Evolutionary conservation across 2,329 filamentous ascomycete species (phyloP).

Genomic region (Nannizziopsis arthrosporioides): DNA sequence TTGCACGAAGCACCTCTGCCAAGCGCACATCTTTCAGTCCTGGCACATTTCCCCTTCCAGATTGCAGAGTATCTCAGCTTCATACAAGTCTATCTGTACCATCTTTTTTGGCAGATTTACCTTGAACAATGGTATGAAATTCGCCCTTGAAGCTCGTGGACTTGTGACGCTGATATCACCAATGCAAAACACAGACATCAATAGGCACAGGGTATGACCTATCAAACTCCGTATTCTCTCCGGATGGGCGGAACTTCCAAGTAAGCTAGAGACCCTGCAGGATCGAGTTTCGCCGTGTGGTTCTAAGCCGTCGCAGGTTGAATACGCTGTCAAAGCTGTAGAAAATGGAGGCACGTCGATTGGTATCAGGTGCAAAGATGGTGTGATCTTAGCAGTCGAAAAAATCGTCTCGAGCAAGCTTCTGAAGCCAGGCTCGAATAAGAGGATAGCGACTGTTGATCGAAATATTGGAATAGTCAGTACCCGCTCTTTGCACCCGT

Average conservation of each 20-base stretch:
- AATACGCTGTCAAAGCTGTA: constrained; percentile 97
- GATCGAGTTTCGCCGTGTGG: background rate
- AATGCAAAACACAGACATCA: constrained; percentile 59
- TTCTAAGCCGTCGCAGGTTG: constrained; percentile 41
- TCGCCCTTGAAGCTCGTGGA: background rate
- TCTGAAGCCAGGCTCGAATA: constrained; percentile 88
- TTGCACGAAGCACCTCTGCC: no score
- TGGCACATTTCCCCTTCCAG: no score
- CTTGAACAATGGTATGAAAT: constrained; percentile 6
- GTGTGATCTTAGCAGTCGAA: constrained; percentile 89
- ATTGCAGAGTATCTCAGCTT: no score
- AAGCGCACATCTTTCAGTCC: no score
- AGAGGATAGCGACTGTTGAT: constrained; percentile 90
- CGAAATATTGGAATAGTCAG: constrained; percentile 85
- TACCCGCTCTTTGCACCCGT: constrained; percentile 15
- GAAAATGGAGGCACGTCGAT: constrained; percentile 95
- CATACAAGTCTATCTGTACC: no score
- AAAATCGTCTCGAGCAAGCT: constrained; percentile 95
- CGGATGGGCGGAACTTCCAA: constrained; percentile 97
- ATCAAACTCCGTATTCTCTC: constrained; percentile 98
- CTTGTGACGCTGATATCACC: background rate
- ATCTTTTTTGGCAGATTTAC: background rate
- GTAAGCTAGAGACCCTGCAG: constrained; percentile 35
- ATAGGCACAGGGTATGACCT: constrained; percentile 99
- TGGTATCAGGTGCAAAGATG: constrained; percentile 94